These are phyloP conservation scores for Ogataea nonfermentans DNA, from an alignment of 805 yeast species.

Conservation along the genomic window DNA sequence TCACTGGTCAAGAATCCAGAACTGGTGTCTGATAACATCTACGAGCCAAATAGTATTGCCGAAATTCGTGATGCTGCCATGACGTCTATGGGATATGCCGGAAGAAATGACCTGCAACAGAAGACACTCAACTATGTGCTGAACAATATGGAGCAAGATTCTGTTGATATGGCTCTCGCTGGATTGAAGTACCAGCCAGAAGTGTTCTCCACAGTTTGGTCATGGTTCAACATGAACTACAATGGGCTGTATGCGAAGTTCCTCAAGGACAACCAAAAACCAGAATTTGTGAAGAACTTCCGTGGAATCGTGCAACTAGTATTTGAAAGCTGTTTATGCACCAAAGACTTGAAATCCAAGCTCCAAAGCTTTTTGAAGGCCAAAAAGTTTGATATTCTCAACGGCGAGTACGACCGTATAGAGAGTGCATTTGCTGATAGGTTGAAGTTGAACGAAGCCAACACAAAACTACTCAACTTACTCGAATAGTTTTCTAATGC, in stretches of 20 bases:
- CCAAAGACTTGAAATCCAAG: conserved; percentile 15
- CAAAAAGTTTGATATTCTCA: conserved; percentile 24
- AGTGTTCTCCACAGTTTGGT: conserved; percentile 41
- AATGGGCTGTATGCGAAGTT: conserved; percentile 52
- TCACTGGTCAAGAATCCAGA: conserved; percentile 52
- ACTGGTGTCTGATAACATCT: conserved; percentile 40
- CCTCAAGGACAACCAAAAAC: conserved; percentile 41
- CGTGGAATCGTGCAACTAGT: conserved; percentile 43
- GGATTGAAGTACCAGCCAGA: conserved; percentile 46
- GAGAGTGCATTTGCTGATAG: conserved; percentile 26
- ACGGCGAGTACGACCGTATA: conserved; percentile 22
- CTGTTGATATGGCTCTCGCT: conserved; percentile 56
- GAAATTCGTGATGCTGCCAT: conserved; percentile 58
- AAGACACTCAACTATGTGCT: conserved; percentile 57
- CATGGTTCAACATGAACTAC: conserved; percentile 56
- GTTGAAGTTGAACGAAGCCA: conserved; percentile 24
- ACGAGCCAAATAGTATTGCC: conserved; percentile 16
- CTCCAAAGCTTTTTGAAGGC: conserved; percentile 22
- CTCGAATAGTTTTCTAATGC: background rate
- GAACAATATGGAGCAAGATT: conserved; percentile 52
- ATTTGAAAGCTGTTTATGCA: conserved; percentile 32
- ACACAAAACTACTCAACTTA: conserved; percentile 8
- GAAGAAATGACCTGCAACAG: conserved; percentile 43
- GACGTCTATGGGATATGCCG: conserved; percentile 51
- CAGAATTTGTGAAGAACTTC: conserved; percentile 42